Evolutionary conservation across 345 rosid genomes (phyloP).

Genomic region (Gossypium herbaceum): DNA sequence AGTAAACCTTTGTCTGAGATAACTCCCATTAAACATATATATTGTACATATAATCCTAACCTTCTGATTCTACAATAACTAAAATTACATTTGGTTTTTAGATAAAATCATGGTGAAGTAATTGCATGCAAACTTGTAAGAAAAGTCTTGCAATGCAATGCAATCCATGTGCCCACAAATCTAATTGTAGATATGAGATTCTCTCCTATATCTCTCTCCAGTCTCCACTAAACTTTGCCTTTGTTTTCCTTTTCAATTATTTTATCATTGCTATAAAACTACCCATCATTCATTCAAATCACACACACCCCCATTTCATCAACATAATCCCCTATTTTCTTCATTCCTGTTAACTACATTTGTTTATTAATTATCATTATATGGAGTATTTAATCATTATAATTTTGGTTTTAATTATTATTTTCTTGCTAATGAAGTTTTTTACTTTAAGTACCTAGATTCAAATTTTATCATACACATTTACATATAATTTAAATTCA

Average conservation of each 20-base stretch:
- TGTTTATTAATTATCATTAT: not conserved
- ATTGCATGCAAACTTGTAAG: slow-evolving; percentile 24
- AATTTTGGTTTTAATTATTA: not conserved
- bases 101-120: slow-evolving; percentile 27
- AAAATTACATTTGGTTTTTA: slow-evolving; percentile 16
- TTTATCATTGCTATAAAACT: slow-evolving; percentile 15
- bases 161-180: slow-evolving; percentile 53
- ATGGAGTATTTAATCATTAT: not conserved
- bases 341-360: not conserved
- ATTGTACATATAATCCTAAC: no score
- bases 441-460: no score
- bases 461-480: no score
- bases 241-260: slow-evolving; percentile 23
- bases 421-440: not conserved
- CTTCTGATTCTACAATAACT: no score
- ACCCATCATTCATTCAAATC: slow-evolving; percentile 26
- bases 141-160: not conserved
- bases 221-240: slow-evolving; percentile 54
- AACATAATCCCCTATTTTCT: slow-evolving; percentile 34
- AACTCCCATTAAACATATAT: no score
- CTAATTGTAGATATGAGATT: slow-evolving; percentile 51
- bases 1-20: no score
- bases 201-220: slow-evolving; percentile 43
- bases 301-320: slow-evolving; percentile 33
- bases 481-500: no score